A percentile compares a stretch with the other conserved stretches of the same genome.
Evolutionary conservation across 2,329 filamentous ascomycete species (phyloP).

Genomic region (Plenodomus biglobosus): DNA sequence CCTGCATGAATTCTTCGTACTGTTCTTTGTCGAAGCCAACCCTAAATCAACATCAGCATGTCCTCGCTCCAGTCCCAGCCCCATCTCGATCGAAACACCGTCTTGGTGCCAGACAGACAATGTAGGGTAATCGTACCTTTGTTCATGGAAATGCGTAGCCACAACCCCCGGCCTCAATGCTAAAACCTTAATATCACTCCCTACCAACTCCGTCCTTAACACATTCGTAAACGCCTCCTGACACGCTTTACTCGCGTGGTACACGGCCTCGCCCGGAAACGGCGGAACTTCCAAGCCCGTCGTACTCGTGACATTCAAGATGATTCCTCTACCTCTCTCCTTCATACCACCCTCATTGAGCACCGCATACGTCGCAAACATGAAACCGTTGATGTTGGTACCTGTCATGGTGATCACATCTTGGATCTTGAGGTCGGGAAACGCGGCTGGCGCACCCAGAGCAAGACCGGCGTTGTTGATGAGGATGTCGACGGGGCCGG

Average conservation of each 20-base stretch:
- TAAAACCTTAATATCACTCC: conserved; percentile 52
- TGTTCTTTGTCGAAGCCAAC: conserved; percentile 48
- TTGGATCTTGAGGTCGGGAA: conserved; percentile 47
- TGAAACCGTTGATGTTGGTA: conserved; percentile 54
- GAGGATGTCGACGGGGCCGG: conserved; percentile 49
- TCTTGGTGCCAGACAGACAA: too few species aligned
- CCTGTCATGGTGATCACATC: conserved; percentile 51
- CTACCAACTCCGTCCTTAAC: conserved; percentile 51
- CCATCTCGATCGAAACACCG: too few species aligned
- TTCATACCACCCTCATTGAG: conserved; percentile 50
- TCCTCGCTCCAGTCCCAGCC: too few species aligned
- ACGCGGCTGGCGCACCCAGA: conserved; percentile 49
- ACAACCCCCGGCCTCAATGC: conserved; percentile 53
- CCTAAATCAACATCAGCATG: conserved; percentile 2
- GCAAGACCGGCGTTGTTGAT: conserved; percentile 55
- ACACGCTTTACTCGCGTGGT: conserved; percentile 52
- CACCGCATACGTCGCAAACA: conserved; percentile 51
- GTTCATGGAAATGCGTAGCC: conserved; percentile 53
- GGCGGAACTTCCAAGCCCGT: conserved; percentile 54
- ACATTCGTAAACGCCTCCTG: conserved; percentile 55
- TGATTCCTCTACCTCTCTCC: conserved; percentile 44
- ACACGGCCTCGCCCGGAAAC: conserved; percentile 54
- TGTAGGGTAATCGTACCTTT: conserved; percentile 24
- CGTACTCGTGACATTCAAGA: conserved; percentile 53
- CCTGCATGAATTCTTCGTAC: conserved; percentile 50